Percentiles rank a stretch among this genome's conserved stretches.
These are phyloP conservation scores for Baorangia bicolor DNA, from an alignment of 768 basidiomycete genomes.

Conservation along the genomic window DNA sequence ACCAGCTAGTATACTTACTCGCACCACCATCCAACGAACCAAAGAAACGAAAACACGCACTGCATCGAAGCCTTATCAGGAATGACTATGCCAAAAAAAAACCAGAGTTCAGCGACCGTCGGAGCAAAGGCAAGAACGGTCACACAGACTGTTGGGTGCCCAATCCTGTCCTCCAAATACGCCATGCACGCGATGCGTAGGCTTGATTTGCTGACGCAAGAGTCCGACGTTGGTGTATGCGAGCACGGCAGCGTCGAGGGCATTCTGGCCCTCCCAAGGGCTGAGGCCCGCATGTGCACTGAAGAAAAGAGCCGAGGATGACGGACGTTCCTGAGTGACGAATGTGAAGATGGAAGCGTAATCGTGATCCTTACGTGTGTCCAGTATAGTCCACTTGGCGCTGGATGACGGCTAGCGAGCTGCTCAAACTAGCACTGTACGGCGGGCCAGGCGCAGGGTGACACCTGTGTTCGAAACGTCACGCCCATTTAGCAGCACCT, in stretches of 20 bases:
- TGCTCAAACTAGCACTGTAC: conserved; percentile 57
- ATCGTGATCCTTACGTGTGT: conserved; percentile 53
- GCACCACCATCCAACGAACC: neutral
- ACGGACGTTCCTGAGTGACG: neutral
- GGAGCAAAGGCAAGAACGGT: neutral
- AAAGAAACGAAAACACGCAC: conserved; percentile 39
- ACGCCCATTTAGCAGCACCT: neutral
- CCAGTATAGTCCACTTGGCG: conserved; percentile 65
- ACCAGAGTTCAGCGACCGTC: neutral
- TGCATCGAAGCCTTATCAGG: conserved; percentile 76
- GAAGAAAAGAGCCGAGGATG: neutral
- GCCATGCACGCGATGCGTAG: conserved; percentile 77
- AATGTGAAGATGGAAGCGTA: neutral
- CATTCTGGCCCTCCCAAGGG: conserved; percentile 87
- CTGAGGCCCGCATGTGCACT: conserved; percentile 78
- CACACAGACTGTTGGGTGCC: conserved; percentile 63
- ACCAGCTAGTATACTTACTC: conserved; percentile 52
- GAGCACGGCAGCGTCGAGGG: conserved; percentile 80
- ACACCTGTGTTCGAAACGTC: conserved; percentile 50
- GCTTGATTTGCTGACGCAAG: conserved; percentile 78
- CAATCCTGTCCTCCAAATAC: conserved; percentile 75
- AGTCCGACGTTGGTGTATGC: conserved; percentile 78
- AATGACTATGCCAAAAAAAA: conserved; percentile 51
- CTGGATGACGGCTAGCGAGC: conserved; percentile 62
- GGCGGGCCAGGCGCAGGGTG: conserved; percentile 78